These are phyloP conservation scores for Solanum hybrid DNA, from an alignment of 305 asterid species.

Conservation along the genomic window DNA sequence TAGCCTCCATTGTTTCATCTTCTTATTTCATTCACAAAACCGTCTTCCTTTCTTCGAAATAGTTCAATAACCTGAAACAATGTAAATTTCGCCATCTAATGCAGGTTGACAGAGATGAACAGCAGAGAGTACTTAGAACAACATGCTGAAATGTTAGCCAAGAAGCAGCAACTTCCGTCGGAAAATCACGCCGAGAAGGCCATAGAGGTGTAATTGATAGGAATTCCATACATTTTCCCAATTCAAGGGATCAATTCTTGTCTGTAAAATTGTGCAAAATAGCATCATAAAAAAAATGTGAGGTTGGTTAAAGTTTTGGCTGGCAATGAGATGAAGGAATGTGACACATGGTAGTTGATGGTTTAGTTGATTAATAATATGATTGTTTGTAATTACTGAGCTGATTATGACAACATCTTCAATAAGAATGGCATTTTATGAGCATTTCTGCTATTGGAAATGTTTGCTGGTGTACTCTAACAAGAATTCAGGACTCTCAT, in stretches of 20 bases:
- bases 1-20: neutral
- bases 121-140: conserved; percentile 84
- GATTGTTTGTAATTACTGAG: neutral
- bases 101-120: conserved; percentile 93
- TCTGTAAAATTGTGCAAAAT: conserved; percentile 8
- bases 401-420: neutral
- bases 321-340: neutral
- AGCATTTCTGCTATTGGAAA: neutral
- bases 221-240: neutral
- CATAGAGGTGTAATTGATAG: neutral
- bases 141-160: conserved; percentile 48
- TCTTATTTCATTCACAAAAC: neutral
- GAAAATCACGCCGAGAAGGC: neutral
- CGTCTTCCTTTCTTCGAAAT: neutral
- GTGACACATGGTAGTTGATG: neutral
- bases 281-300: neutral
- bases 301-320: neutral
- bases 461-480: neutral
- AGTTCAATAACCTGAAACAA: neutral
- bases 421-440: neutral
- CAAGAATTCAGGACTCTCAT: neutral
- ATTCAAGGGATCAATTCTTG: conserved; percentile 5
- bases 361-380: neutral
- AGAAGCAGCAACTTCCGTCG: conserved; percentile 8
- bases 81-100: neutral